phyloP scores from a whole-genome alignment of 352 stramenopile genomes.

The Aphanomyces cochlioides region DNA sequence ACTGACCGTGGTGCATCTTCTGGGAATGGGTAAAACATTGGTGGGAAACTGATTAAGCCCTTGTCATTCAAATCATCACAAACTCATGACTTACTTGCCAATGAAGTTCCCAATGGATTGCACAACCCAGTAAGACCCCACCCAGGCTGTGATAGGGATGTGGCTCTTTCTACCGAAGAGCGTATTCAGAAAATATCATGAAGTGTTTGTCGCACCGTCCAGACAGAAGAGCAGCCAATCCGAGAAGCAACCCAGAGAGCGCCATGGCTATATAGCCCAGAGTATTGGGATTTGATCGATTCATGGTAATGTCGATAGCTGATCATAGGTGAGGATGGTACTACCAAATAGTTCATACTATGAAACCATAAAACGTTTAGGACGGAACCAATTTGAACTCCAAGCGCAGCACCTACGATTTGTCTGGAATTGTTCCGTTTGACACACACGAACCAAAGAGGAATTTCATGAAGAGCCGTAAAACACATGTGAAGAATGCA shows the following conservation, averaged over 20 bases:
- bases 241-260: constrained; percentile 1
- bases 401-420: constrained; percentile 12
- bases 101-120: constrained; percentile 21
- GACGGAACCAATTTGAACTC: constrained; percentile 28
- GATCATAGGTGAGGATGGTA: not conserved
- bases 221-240: constrained; percentile 1
- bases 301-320: constrained; percentile 4
- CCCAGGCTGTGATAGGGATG: constrained; percentile 21
- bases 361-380: constrained; percentile 27
- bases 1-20: constrained; percentile 1
- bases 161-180: constrained; percentile 5
- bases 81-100: constrained; percentile 15
- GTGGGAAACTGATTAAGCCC: constrained; percentile 1
- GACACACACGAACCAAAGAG: constrained; percentile 17
- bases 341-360: not conserved
- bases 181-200: not conserved
- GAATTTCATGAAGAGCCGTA: constrained; percentile 18
- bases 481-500: constrained; percentile 17
- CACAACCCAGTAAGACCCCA: constrained; percentile 25
- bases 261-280: constrained; percentile 27
- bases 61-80: not conserved
- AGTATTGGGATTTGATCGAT: constrained; percentile 6
- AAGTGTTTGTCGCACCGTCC: not conserved
- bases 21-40: constrained; percentile 21
- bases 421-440: not conserved